Percentiles rank a stretch among this genome's conserved stretches.
Evolutionary conservation across 2,329 filamentous ascomycete genomes (phyloP).

Genomic region (Mycosphaerella arachidis): DNA sequence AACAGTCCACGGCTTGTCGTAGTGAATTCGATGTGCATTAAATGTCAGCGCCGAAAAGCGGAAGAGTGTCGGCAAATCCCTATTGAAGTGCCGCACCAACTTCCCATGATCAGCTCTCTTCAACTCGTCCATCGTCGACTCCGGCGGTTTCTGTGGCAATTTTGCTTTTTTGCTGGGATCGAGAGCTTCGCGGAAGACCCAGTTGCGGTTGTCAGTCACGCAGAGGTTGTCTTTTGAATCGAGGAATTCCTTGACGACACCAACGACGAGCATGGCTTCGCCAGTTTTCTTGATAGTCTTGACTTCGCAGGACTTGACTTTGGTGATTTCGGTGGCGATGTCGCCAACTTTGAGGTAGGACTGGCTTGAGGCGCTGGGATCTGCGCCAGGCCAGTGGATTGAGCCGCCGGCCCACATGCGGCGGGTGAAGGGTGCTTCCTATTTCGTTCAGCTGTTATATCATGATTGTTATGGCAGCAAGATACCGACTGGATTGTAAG

Average conservation of each 20-base stretch:
- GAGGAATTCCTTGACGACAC: conserved; percentile 12
- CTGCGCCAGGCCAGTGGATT: conserved; percentile 9
- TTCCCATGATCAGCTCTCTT: conserved; percentile 3
- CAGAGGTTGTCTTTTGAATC: conserved; percentile 6
- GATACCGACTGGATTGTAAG: conserved; percentile 11
- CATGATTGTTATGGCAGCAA: neutral
- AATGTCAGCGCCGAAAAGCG: conserved; percentile 13
- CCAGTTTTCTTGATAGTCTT: conserved; percentile 14
- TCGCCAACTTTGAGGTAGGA: conserved; percentile 9
- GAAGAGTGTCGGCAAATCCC: conserved; percentile 7
- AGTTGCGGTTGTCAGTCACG: conserved; percentile 11
- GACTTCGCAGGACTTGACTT: conserved; percentile 7
- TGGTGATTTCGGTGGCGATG: conserved; percentile 10
- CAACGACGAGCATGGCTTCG: conserved; percentile 12
- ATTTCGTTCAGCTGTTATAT: neutral
- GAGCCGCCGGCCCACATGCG: conserved; percentile 16
- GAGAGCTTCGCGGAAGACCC: conserved; percentile 14
- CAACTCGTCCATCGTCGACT: neutral
- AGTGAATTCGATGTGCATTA: conserved; percentile 17
- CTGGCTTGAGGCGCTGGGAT: neutral
- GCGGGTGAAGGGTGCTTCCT: conserved; percentile 14
- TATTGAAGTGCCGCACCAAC: conserved; percentile 3
- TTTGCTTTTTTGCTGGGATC: conserved; percentile 8
- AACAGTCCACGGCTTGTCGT: conserved; percentile 9
- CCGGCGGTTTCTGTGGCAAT: conserved; percentile 6